phyloP scores from a whole-genome alignment of 2,329 filamentous ascomycete species.

The Aspergillus melleus region DNA sequence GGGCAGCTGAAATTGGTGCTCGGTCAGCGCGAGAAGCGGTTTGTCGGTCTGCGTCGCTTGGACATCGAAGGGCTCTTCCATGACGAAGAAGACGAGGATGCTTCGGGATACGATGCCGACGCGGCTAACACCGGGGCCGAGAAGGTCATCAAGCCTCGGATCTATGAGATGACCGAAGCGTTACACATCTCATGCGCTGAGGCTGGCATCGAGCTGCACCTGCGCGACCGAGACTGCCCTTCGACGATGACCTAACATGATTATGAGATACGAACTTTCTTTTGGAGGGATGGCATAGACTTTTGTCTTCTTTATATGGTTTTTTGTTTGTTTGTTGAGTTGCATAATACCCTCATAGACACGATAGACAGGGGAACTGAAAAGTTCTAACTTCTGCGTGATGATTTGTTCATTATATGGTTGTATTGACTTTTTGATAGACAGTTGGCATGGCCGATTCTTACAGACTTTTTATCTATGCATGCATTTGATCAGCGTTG shows the following conservation, averaged over 20 bases:
- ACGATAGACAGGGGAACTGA: neutral
- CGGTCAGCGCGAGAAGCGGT: slow-evolving; percentile 17
- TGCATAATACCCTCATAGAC: neutral
- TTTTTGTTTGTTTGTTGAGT: neutral
- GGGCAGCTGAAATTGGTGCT: slow-evolving; percentile 25
- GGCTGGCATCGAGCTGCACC: slow-evolving; percentile 21
- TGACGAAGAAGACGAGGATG: slow-evolving; percentile 24
- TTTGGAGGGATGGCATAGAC: neutral
- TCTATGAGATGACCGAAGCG: slow-evolving; percentile 25
- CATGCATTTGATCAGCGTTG: no score
- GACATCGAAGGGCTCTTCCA: slow-evolving; percentile 32
- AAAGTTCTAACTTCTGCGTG: neutral
- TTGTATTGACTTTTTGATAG: neutral
- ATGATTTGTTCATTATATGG: neutral
- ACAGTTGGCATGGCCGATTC: neutral
- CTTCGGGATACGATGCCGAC: slow-evolving; percentile 13
- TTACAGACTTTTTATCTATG: neutral
- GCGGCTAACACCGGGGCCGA: slow-evolving; percentile 2
- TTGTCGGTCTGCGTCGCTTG: slow-evolving; percentile 19
- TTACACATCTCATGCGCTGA: slow-evolving; percentile 22
- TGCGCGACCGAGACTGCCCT: slow-evolving; percentile 27
- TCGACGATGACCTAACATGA: slow-evolving; percentile 14
- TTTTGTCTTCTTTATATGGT: neutral
- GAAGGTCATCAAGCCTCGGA: slow-evolving; percentile 22
- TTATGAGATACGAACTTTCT: neutral